Conservation (phyloP, 805 yeast genomes). For the Diddensiella santjacobensis region DNA sequence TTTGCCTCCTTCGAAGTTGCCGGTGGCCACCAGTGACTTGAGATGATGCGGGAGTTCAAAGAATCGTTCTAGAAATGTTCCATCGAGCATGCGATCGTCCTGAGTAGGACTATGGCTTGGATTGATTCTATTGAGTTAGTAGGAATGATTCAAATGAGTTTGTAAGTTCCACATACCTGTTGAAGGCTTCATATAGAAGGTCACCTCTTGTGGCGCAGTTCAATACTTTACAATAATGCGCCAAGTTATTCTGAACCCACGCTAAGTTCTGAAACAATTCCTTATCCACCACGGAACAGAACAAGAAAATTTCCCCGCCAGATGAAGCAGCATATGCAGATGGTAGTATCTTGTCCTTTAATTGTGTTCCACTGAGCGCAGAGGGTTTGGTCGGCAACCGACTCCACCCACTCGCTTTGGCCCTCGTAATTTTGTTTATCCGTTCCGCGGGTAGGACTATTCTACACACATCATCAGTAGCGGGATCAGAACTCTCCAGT, state of each 20-base stretch:
- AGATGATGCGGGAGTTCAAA: neutral
- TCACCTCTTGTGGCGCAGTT: neutral
- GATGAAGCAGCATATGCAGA: neutral
- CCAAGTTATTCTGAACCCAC: neutral
- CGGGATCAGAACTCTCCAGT: neutral
- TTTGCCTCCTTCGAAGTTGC: neutral
- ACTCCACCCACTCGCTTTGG: neutral
- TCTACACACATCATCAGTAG: neutral
- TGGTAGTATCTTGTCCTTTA: neutral
- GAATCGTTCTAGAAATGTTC: neutral
- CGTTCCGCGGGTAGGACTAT: neutral
- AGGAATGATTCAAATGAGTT: no score
- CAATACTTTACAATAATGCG: constrained; percentile 2
- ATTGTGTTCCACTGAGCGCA: neutral
- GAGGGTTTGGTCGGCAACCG: neutral
- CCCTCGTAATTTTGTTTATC: neutral
- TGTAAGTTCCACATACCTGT: constrained; percentile 1
- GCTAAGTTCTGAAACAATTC: neutral
- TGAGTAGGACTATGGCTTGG: no score
- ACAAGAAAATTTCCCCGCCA: constrained; percentile 1
- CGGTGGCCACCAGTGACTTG: neutral
- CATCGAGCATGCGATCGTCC: neutral
- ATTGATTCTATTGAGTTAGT: no score
- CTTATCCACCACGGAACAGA: neutral
- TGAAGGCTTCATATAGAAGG: neutral